Evolutionary conservation across 495 filamentous ascomycete species (phyloP).

Genomic region (Aspergillus wentii): DNA sequence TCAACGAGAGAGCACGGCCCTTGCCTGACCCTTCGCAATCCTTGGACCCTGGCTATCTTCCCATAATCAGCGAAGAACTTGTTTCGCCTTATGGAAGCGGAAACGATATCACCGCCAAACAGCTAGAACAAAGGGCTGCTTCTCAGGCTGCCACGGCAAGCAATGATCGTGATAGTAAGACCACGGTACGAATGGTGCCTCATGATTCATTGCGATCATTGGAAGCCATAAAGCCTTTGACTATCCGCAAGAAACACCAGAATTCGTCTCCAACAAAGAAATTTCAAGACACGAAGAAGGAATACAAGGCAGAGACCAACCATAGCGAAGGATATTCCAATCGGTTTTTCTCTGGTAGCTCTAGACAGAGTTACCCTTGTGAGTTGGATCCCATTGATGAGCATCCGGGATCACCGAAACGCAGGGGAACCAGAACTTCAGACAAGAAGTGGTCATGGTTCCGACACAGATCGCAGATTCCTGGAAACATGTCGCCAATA

Average conservation of each 20-base stretch:
- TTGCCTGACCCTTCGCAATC: conserved; percentile 53
- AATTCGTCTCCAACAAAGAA: neutral
- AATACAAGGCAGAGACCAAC: neutral
- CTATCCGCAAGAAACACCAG: conserved; percentile 47
- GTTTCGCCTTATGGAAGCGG: conserved; percentile 2
- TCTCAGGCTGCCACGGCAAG: conserved; percentile 2
- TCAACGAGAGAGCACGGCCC: conserved; percentile 31
- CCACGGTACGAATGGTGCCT: conserved; percentile 46
- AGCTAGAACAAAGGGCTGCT: neutral
- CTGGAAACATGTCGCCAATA: conserved; percentile 17
- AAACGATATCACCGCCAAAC: neutral
- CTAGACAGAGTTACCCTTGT: conserved; percentile 12
- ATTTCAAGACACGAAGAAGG: conserved; percentile 1
- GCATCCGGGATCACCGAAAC: conserved; percentile 21
- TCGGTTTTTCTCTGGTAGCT: conserved; percentile 9
- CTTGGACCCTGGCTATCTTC: conserved; percentile 33
- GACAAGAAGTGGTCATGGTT: conserved; percentile 65
- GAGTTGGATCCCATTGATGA: conserved; percentile 30
- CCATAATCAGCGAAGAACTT: conserved; percentile 49
- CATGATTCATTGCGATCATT: conserved; percentile 35
- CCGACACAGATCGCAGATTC: conserved; percentile 48
- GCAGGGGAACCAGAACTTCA: conserved; percentile 14
- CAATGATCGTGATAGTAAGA: conserved; percentile 16
- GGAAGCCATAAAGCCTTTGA: conserved; percentile 43
- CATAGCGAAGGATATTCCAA: neutral